Evolutionary conservation across 805 yeast genomes (phyloP).

Genomic region (Candida corydali): DNA sequence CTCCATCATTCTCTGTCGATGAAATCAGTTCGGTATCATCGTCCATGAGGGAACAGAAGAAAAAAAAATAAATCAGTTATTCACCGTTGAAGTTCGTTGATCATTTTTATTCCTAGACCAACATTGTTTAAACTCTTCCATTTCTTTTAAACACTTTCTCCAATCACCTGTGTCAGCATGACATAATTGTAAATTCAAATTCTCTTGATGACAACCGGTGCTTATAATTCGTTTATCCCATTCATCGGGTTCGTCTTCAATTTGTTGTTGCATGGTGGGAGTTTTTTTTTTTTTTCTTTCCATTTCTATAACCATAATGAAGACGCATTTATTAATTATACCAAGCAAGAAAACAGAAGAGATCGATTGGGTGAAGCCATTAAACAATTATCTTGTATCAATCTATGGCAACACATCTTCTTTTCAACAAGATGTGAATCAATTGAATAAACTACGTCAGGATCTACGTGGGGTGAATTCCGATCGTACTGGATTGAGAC

Average conservation of each 20-base stretch:
- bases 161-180: constrained; percentile 47
- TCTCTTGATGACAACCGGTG: constrained; percentile 42
- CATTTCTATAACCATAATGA: constrained; percentile 14
- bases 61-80: constrained; percentile 15
- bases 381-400: constrained; percentile 52
- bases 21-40: constrained; percentile 1
- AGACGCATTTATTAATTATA: constrained; percentile 20
- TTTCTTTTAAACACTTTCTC: constrained; percentile 38
- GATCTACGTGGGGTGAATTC: constrained; percentile 50
- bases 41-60: background rate
- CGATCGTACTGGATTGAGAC: constrained; percentile 44
- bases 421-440: constrained; percentile 50
- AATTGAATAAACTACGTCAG: constrained; percentile 55
- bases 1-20: constrained; percentile 1
- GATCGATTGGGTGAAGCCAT: constrained; percentile 62
- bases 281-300: background rate
- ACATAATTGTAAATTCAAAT: constrained; percentile 36
- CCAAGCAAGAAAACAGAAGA: constrained; percentile 47
- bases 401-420: constrained; percentile 62
- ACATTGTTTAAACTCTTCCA: constrained; percentile 58
- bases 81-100: constrained; percentile 41
- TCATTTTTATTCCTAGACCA: constrained; percentile 58
- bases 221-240: constrained; percentile 44
- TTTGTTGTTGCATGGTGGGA: background rate
- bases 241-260: constrained; percentile 33